Evolutionary conservation across 2,329 filamentous ascomycete genomes (phyloP), one percentile per base, ranked within the genome.

Genomic region (Talaromyces sp.): DNA sequence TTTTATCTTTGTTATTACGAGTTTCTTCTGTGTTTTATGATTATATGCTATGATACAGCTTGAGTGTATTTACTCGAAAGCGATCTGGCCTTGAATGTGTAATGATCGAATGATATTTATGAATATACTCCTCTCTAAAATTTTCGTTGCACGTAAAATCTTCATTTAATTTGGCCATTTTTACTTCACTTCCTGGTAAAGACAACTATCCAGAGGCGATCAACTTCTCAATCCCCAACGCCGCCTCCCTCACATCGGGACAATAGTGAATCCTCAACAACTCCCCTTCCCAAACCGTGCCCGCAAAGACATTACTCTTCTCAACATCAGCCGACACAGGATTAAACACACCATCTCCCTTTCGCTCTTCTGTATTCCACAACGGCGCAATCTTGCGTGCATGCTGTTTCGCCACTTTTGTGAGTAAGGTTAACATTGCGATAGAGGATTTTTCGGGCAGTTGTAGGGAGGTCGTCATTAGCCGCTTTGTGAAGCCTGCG

Each of bases 311-410:
- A 78, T 98, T 98, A 70, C 90, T 93, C 8, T 87, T 88, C 77
- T 97, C 94, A 3, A 96, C 85, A 68, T 89, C 91, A 33, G 85
- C 84, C 52, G 88, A 87, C 50, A 89, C 76, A 0, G 92, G 84
- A 77, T 93, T 90, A 73, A 91, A 98, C 0, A 89, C 86, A 2
- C 95, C 95, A 75, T 98, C 94, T 7, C 94, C 94, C 75, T 91
- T 90, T 59, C 94, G 85, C 81, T 98, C 95, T 75, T 98, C 94
- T 0, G 93, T 96, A 72, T 96, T 88, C 94, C 95, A 99, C 67
- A 99, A 78, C n/a, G 89, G 87, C 43, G 86, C 86, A 50, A 98
- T 86, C 78, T 94, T 96, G 71, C 88, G 89, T 57, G 88, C 88
- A 75, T 99, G 93, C 2, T 89, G 88, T 76, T 91, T 91, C 0